Conservation (phyloP, 129 eudicot genomes). For the Oenanthe sinensis region DNA sequence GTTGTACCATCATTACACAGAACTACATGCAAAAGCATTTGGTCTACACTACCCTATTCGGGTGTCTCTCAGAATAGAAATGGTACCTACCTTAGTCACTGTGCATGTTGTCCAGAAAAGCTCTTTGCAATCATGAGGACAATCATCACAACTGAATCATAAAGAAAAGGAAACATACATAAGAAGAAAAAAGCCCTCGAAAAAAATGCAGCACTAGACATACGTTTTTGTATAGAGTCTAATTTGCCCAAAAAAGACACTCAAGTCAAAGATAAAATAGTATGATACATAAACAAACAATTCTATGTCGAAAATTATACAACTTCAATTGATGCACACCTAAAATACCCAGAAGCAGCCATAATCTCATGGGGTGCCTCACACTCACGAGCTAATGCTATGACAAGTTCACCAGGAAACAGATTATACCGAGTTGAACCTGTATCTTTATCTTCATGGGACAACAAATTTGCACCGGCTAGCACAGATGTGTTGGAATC, state of each 20-base stretch:
- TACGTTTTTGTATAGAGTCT: not conserved
- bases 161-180: not conserved
- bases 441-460: not conserved
- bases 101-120: not conserved
- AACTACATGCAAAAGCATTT: not conserved
- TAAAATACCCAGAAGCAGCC: not conserved
- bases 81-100: not conserved
- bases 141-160: not conserved
- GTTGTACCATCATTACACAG: not conserved
- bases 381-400: not conserved
- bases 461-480: not conserved
- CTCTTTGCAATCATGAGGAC: not conserved
- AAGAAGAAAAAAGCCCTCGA: not conserved
- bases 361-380: not conserved
- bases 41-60: not conserved
- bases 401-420: not conserved
- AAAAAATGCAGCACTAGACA: not conserved
- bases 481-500: not conserved
- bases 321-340: not conserved
- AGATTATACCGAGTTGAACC: slow-evolving; percentile 1
- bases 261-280: not conserved
- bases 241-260: not conserved
- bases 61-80: not conserved
- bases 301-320: not conserved
- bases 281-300: not conserved